Conservation (phyloP, 2,329 filamentous ascomycete species). For the Blumeria hordei region DNA sequence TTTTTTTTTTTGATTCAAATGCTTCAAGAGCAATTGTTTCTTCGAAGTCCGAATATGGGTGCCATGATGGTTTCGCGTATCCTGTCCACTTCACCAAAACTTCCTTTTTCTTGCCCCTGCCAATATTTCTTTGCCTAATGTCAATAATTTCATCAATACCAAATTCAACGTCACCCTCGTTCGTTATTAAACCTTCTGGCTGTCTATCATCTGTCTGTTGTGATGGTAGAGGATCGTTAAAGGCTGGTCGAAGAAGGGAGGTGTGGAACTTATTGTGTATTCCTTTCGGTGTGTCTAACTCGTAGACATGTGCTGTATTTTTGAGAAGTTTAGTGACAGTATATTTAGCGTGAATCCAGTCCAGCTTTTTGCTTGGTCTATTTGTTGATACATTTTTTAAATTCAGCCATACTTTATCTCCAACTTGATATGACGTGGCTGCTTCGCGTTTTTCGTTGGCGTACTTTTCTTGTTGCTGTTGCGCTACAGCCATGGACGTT, state of each 20-base stretch:
- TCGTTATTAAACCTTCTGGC: neutral
- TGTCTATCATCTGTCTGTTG: neutral
- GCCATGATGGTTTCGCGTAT: no score
- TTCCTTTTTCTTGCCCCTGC: no score
- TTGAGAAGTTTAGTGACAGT: neutral
- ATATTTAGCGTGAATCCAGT: neutral
- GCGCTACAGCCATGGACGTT: neutral
- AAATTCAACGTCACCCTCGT: neutral
- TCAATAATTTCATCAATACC: neutral
- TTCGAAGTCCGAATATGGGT: no score
- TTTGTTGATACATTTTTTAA: neutral
- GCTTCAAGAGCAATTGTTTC: no score
- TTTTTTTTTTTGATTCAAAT: no score
- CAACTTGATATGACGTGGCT: neutral
- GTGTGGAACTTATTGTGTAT: neutral
- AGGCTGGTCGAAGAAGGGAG: neutral
- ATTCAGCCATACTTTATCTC: conserved; percentile 1
- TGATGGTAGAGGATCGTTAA: neutral
- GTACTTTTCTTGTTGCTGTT: neutral
- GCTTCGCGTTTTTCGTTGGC: neutral
- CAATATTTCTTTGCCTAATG: neutral
- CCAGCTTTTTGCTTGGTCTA: neutral
- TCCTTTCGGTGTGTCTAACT: neutral
- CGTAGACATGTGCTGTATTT: neutral
- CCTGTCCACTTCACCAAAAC: no score